phyloP scores from a whole-genome alignment of 768 basidiomycete species.

The Mycena rosella region DNA sequence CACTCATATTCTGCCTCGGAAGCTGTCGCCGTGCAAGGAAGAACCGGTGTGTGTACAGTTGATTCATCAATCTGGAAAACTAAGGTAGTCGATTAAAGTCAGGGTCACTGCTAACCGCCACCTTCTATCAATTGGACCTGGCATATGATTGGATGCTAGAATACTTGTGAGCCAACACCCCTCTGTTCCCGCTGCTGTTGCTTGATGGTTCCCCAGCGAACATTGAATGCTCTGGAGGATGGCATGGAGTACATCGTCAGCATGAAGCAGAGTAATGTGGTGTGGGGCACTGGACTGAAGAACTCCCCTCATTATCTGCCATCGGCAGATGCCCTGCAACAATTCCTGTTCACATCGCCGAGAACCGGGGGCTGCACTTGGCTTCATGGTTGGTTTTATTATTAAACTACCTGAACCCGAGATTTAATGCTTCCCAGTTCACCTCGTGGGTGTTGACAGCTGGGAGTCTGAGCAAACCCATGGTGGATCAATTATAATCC shows the following conservation, averaged over 20 bases:
- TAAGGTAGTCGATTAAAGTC: too few species aligned
- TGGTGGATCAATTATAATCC: conserved; percentile 3
- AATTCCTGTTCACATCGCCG: conserved; percentile 10
- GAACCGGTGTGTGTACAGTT: too few species aligned
- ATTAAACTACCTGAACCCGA: not conserved
- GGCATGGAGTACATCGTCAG: conserved; percentile 12
- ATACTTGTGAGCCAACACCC: too few species aligned
- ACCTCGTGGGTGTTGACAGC: not conserved
- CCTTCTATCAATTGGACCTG: conserved; percentile 25
- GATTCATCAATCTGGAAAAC: too few species aligned
- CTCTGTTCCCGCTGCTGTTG: not conserved
- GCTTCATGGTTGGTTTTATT: conserved; percentile 4
- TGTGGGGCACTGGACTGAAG: conserved; percentile 6
- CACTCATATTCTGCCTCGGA: too few species aligned
- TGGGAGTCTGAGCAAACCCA: not conserved
- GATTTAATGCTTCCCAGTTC: not conserved
- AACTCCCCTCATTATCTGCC: conserved; percentile 16
- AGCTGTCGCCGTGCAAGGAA: too few species aligned
- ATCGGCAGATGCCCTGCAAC: not conserved
- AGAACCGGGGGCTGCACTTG: conserved; percentile 4
- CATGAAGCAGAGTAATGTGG: conserved; percentile 18
- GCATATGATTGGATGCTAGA: conserved; percentile 33
- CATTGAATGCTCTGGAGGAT: conserved; percentile 9
- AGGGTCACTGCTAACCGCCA: conserved; percentile 20
- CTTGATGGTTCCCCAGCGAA: not conserved